Conservation (phyloP, 176 grass and related monocot species). For the Triticum dicoccoides region DNA sequence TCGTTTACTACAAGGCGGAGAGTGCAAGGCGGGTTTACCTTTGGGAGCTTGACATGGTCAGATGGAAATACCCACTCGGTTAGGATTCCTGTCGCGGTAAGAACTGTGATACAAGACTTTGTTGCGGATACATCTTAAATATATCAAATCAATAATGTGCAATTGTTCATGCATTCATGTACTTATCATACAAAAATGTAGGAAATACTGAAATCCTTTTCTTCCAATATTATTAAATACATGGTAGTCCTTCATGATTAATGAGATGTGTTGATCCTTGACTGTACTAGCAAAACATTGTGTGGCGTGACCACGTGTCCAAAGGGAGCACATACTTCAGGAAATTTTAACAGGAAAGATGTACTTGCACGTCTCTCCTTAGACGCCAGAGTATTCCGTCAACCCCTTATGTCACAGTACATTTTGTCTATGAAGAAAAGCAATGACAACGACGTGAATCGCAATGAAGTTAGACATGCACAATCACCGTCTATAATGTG, state of each 20-base stretch:
- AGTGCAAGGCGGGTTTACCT: not conserved
- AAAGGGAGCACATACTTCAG: not conserved
- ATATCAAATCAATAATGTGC: not conserved
- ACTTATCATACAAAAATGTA: not conserved
- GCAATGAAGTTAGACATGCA: no score
- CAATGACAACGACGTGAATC: no score
- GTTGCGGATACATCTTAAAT: not conserved
- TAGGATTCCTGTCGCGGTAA: slow-evolving; percentile 25
- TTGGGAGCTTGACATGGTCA: slow-evolving; percentile 44
- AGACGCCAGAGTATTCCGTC: no score
- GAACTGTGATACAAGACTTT: slow-evolving; percentile 3
- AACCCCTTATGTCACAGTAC: no score
- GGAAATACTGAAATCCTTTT: not conserved
- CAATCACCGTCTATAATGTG: no score
- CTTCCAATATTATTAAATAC: not conserved
- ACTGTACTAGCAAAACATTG: not conserved
- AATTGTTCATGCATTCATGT: not conserved
- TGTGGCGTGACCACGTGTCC: not conserved
- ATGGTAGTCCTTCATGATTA: not conserved
- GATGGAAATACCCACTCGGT: not conserved
- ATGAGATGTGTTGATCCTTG: no score
- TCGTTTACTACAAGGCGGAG: not conserved
- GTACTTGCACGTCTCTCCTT: no score
- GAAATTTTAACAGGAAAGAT: no score
- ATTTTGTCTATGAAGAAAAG: no score